Percentiles rank a stretch among this genome's conserved stretches.
Evolutionary conservation across 176 grass and related monocot species (phyloP).

Genomic region (Musa beccarii): DNA sequence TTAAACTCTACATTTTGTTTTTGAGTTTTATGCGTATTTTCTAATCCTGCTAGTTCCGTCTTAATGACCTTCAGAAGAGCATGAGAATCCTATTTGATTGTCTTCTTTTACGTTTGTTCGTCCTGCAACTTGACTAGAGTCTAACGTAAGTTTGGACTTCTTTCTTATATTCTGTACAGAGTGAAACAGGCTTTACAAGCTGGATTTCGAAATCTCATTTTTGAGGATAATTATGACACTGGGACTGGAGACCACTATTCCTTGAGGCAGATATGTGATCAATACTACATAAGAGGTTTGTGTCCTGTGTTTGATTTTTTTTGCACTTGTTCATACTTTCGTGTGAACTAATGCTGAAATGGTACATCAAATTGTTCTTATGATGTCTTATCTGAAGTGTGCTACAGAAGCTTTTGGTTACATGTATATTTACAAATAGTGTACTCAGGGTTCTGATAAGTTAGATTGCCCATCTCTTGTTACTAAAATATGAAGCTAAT

Average conservation of each 20-base stretch:
- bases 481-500: too few species aligned
- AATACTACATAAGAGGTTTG: constrained; percentile 67
- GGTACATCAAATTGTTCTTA: too few species aligned
- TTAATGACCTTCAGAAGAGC: background rate
- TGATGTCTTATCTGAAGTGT: background rate
- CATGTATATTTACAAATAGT: background rate
- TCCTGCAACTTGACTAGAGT: constrained; percentile 1
- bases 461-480: too few species aligned
- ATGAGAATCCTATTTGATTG: background rate
- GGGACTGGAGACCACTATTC: constrained; percentile 91
- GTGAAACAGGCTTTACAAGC: constrained; percentile 60
- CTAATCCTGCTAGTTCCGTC: background rate
- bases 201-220: constrained; percentile 76
- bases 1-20: background rate
- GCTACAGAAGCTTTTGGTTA: background rate
- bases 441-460: background rate
- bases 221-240: constrained; percentile 97
- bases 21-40: background rate
- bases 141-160: background rate
- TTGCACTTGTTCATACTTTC: background rate
- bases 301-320: background rate
- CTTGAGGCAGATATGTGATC: constrained; percentile 83
- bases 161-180: constrained; percentile 21
- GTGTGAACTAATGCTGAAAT: background rate
- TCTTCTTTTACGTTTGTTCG: background rate